Percentiles rank a stretch among this genome's conserved stretches.
phyloP scores from a whole-genome alignment of 345 rosid species.

The Angophora floribunda region DNA sequence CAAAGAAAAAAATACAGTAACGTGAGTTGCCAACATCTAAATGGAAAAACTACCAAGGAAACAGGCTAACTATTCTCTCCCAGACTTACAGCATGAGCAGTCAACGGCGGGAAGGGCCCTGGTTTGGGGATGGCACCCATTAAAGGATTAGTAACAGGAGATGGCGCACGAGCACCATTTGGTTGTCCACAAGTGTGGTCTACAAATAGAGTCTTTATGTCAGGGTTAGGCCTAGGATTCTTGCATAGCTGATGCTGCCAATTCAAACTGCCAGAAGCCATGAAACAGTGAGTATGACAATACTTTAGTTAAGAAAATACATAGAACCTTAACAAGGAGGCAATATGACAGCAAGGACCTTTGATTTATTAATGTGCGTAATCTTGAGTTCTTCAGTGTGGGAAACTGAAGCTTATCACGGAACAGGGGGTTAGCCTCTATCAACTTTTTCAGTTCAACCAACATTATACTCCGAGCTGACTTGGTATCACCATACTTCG shows the following conservation, averaged over 20 bases:
- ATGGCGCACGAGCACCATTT: constrained; percentile 63
- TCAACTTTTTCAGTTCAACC: constrained; percentile 69
- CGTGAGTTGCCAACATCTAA: constrained; percentile 1
- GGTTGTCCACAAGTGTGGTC: constrained; percentile 76
- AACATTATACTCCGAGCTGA: constrained; percentile 84
- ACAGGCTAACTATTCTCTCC: background rate
- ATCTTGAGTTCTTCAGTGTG: constrained; percentile 63
- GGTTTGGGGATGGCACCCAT: constrained; percentile 56
- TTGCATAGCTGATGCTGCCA: constrained; percentile 91
- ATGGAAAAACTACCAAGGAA: background rate
- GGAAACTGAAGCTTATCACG: constrained; percentile 93
- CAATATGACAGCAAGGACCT: constrained; percentile 29
- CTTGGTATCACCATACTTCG: constrained; percentile 79
- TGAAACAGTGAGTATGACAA: background rate
- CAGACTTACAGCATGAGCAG: constrained; percentile 65
- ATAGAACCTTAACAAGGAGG: background rate
- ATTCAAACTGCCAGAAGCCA: constrained; percentile 47
- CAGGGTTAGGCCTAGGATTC: constrained; percentile 77
- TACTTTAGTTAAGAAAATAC: background rate
- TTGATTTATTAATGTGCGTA: constrained; percentile 74
- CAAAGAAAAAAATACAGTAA: background rate
- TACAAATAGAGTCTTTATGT: constrained; percentile 71
- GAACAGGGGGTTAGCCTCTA: constrained; percentile 81
- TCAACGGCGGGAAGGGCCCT: constrained; percentile 46
- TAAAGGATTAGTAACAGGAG: constrained; percentile 72